These are phyloP conservation scores for Penicillium vulpinum DNA, from an alignment of 2,329 filamentous ascomycete genomes.

Conservation along the genomic window DNA sequence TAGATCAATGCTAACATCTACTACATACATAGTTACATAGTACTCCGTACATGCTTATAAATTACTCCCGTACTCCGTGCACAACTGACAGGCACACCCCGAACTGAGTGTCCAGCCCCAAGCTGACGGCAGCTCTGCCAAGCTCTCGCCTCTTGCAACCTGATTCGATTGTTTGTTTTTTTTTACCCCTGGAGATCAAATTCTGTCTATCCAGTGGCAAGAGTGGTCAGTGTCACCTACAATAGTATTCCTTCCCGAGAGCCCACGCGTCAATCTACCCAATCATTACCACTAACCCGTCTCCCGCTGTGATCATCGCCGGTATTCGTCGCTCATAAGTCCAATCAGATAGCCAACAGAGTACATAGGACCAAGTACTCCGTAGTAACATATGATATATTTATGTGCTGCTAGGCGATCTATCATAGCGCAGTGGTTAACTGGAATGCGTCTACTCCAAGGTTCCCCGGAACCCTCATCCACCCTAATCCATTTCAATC, in stretches of 20 bases:
- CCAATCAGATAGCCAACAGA: conserved; percentile 14
- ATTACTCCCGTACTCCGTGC: background rate
- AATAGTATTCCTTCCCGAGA: background rate
- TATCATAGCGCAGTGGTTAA: background rate
- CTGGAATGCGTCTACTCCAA: background rate
- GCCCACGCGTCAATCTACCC: conserved; percentile 20
- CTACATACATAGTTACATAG: too few species aligned
- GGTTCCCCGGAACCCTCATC: background rate
- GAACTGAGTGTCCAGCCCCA: background rate
- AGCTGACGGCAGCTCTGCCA: background rate
- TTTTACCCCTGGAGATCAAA: conserved; percentile 1
- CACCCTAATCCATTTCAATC: background rate
- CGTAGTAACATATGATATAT: background rate
- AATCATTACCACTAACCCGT: conserved; percentile 15
- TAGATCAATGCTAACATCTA: background rate
- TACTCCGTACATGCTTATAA: too few species aligned
- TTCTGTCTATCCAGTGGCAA: background rate
- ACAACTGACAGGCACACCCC: background rate
- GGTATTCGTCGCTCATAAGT: conserved; percentile 13
- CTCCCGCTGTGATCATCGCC: conserved; percentile 20
- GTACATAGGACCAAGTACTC: too few species aligned
- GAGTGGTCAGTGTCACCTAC: conserved; percentile 5
- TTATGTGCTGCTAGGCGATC: background rate
- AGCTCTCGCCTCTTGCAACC: background rate
- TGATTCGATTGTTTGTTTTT: background rate